Base-by-base conservation (phyloP, 2,329 filamentous ascomycete species). In the Ophiocordyceps camponoti-floridani region DNA sequence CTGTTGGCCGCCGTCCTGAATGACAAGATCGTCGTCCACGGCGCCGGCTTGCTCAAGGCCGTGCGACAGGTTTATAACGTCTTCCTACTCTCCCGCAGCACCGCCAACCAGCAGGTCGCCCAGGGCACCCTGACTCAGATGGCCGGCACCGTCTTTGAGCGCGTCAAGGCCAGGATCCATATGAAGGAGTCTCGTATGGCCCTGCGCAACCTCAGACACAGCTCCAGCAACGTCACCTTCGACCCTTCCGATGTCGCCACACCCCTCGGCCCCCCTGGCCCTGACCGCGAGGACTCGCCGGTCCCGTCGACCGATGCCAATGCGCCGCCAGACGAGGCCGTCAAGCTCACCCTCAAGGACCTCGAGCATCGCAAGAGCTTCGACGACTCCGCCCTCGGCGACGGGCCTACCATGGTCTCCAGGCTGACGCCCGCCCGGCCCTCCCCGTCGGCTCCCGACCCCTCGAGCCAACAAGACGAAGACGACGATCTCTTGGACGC, bases 51-150 rank as follows among this genome's bases (percentile, higher is more conserved):
- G 49, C 72, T 98, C 51, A 98, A 98, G 67, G 89, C 91, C 45
- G 87, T 98, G 51, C 83, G 91, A 53, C 86, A 96, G 62, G 94
- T 95, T 47, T 98, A 98, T 70, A 98, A 98, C 67, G 93, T 98
- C 53, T 98, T 98, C 62, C 72, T 98, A 48, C 77, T 96, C 43
- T 96, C 89, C 52, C 87, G 91, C 58, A 94, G 82, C 50, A 93
- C 82, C 50, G 78, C 86, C 46, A 98, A 96, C 59, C 91, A 98
- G 67, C 88, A 94, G 61, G 85, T 96, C 43, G 93, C 93, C 1
- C 93, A 98, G 61, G 91, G 91, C 3, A 95, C 91, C 4, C 68
- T 98, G 56, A 94, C 89, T 4, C 91, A 98, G 64, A 98, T 98
- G 91, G 86, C 96, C 37, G 88, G 89, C 51, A 96, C 89, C 1